Percentiles rank a stretch among this genome's conserved stretches.
phyloP scores from a whole-genome alignment of 495 filamentous ascomycete species.

The Mycothermus thermophilus region DNA sequence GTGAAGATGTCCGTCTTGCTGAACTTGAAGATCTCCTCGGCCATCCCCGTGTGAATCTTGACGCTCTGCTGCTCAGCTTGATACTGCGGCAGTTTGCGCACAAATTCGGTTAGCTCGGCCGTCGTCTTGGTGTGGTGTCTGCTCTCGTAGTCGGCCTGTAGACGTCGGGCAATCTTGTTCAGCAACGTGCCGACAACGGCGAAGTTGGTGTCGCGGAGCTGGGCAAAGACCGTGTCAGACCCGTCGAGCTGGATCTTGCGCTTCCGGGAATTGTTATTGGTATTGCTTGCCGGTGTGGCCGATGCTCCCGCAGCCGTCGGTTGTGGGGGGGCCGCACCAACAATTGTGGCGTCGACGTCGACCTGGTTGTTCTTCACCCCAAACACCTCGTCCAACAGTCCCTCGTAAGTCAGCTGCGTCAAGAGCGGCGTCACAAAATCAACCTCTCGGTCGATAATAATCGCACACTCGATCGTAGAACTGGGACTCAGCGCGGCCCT shows the following conservation, averaged over 20 bases:
- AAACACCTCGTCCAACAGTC: slow-evolving; percentile 87
- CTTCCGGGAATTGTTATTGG: slow-evolving; percentile 42
- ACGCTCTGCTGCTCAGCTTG: slow-evolving; percentile 88
- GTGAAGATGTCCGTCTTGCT: slow-evolving; percentile 81
- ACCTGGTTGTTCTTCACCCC: slow-evolving; percentile 79
- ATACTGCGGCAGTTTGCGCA: slow-evolving; percentile 78
- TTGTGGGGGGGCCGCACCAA: slow-evolving; percentile 56
- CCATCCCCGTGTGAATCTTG: slow-evolving; percentile 78
- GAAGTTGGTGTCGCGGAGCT: slow-evolving; percentile 87
- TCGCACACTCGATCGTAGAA: slow-evolving; percentile 69
- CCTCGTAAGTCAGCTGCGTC: slow-evolving; percentile 95
- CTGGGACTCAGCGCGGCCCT: slow-evolving; percentile 72
- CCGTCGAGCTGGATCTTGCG: slow-evolving; percentile 83
- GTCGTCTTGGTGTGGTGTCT: slow-evolving; percentile 81
- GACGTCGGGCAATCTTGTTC: slow-evolving; percentile 78
- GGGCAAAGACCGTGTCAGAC: slow-evolving; percentile 77
- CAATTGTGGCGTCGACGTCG: slow-evolving; percentile 83
- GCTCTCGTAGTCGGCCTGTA: slow-evolving; percentile 75
- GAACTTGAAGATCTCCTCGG: slow-evolving; percentile 87
- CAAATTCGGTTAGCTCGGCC: slow-evolving; percentile 81
- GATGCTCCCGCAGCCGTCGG: slow-evolving; percentile 39
- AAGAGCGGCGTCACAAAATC: slow-evolving; percentile 84
- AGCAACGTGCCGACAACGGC: slow-evolving; percentile 79
- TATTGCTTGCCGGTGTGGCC: slow-evolving; percentile 19
- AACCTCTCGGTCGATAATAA: slow-evolving; percentile 90